Evolutionary conservation across 108 stramenopile genomes (phyloP), one percentile per base, ranked within the genome.

Genomic region (Skeletonema costatum): DNA sequence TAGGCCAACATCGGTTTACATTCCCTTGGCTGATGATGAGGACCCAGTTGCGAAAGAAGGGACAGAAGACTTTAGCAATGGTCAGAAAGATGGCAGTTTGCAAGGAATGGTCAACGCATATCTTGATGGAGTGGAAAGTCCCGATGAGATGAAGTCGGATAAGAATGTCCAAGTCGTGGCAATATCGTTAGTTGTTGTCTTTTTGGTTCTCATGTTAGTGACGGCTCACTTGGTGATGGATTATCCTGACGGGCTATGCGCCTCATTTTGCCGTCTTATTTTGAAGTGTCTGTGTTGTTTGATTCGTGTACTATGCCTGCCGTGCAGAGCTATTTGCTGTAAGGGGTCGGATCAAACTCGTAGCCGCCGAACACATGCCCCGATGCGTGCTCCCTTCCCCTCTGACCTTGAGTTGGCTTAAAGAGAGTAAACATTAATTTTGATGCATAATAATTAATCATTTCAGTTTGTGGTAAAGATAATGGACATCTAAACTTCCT

Each of bases 181-280:
- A n/a, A 62, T 70, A n/a, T 62, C 64, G 7, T 71, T 82, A 59
- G 62, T 71, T 0, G 66, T 71, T 0, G 21, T 72, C 21, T 76
- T 82, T 60, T 5, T 82, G n/a, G 71, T 75, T 3, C 19, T 67
- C 4, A 21, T 62, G 60, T 56, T 82, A 32, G 5, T 76, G 13
- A 76, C 81, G 0, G 81, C 75, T 42, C 71, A 72, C 32, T 65
- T 74, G 50, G 70, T 71, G 0, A 82, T 82, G 81, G 70, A 82
- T n/a, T 62, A 82, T 61, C 81, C 81, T 8, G 81, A 82, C 68
- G 81, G 81, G 19, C 48, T 82, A 48, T 82, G 81, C 29, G 81
- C 81, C 2, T 70, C 70, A 36, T 66, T 75, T n/a, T 82, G 81
- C 48, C 81, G 81, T 16, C 66, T 82, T 1, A 51, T 66, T 2